Conservation (phyloP, 2,329 filamentous ascomycete species). For the Pyricularia pennisetigena region DNA sequence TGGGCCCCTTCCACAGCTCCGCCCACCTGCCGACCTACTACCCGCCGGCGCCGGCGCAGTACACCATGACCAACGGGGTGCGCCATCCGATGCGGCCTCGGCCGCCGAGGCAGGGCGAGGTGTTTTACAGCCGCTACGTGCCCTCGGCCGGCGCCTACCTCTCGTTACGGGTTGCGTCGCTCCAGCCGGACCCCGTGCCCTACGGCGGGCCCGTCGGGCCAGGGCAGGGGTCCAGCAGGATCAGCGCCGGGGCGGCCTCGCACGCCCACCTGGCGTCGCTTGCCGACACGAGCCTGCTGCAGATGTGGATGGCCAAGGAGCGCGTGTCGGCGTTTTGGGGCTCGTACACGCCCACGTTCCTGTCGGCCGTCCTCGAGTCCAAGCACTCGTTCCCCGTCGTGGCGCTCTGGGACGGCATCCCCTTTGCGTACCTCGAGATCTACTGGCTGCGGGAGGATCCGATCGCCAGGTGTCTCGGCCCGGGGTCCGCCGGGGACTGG, state of each 20-base stretch:
- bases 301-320: constrained; percentile 81
- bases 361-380: constrained; percentile 53
- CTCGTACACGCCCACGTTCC: constrained; percentile 52
- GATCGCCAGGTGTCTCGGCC: constrained; percentile 58
- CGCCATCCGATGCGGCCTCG: constrained; percentile 83
- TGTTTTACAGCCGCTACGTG: constrained; percentile 83
- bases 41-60: constrained; percentile 73
- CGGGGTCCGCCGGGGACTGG: constrained; percentile 50
- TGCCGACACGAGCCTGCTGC: constrained; percentile 52
- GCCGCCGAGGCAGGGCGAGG: constrained; percentile 80
- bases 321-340: constrained; percentile 85
- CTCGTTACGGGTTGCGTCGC: constrained; percentile 75
- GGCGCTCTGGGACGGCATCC: constrained; percentile 87
- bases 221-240: background rate
- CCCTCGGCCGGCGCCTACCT: constrained; percentile 76
- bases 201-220: background rate
- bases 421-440: constrained; percentile 95
- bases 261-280: constrained; percentile 30
- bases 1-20: constrained; percentile 68
- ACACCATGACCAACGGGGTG: constrained; percentile 65
- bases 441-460: constrained; percentile 97
- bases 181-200: constrained; percentile 38
- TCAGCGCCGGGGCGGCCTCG: constrained; percentile 17
- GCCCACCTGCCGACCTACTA: constrained; percentile 89
- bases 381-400: constrained; percentile 83